A percentile compares a stretch with the other conserved stretches of the same genome.
Evolutionary conservation across 129 eudicot genomes (phyloP).

Genomic region (Scalesia atractyloides): DNA sequence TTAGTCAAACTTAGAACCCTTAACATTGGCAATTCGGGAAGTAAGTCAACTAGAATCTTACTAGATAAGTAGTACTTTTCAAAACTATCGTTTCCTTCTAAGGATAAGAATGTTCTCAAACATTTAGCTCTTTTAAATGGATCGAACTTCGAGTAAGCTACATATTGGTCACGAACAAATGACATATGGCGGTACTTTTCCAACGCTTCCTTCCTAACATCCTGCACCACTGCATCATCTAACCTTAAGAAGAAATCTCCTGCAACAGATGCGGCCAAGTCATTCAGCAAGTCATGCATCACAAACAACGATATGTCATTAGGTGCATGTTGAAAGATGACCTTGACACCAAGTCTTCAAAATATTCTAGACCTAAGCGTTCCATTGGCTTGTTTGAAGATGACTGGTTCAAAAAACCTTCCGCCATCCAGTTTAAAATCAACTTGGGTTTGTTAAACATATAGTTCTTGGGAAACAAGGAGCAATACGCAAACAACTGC

Average conservation of each 20-base stretch:
- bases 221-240: neutral
- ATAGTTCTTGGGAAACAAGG: conserved; percentile 11
- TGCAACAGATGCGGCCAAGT: conserved; percentile 13
- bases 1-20: neutral
- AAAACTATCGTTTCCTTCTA: neutral
- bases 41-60: neutral
- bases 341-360: conserved; percentile 6
- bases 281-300: conserved; percentile 4
- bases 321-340: conserved; percentile 15
- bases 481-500: conserved; percentile 11
- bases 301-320: neutral
- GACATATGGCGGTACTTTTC: neutral
- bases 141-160: neutral
- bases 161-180: neutral
- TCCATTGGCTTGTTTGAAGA: neutral
- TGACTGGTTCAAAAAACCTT: conserved; percentile 3
- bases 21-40: neutral
- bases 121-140: neutral
- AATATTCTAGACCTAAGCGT: conserved; percentile 9
- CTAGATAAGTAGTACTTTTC: neutral
- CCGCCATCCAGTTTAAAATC: conserved; percentile 17
- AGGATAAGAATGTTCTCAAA: conserved; percentile 13
- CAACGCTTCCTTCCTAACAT: neutral
- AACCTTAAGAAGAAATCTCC: conserved; percentile 1
- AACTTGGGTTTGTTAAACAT: neutral